Percentiles rank a stretch among this genome's conserved stretches.
Evolutionary conservation across 2,329 filamentous ascomycete genomes (phyloP).

Genomic region (Penicillium capsulatum): DNA sequence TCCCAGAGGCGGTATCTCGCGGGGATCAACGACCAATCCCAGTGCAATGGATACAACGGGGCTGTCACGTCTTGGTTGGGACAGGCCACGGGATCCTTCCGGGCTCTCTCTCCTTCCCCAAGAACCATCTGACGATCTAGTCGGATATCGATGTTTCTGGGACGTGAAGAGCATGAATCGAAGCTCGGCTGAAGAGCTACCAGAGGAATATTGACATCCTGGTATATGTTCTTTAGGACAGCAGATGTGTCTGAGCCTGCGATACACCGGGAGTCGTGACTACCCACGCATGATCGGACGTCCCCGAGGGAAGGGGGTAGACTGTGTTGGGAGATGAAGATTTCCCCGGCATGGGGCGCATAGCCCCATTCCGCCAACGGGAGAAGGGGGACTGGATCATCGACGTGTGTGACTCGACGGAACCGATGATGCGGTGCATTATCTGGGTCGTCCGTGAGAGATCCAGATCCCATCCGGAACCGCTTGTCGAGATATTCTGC

Average conservation of each 20-base stretch:
- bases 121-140: slow-evolving; percentile 10
- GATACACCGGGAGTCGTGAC: slow-evolving; percentile 68
- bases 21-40: slow-evolving; percentile 31
- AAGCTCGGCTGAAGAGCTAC: neutral
- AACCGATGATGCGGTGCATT: slow-evolving; percentile 14
- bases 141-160: neutral
- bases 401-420: slow-evolving; percentile 73
- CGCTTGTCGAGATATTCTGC: slow-evolving; percentile 51
- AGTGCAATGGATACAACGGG: slow-evolving; percentile 8
- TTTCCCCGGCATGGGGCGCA: slow-evolving; percentile 75
- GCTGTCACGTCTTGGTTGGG: slow-evolving; percentile 25
- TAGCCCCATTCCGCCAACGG: slow-evolving; percentile 88
- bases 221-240: slow-evolving; percentile 7
- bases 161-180: slow-evolving; percentile 3
- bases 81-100: slow-evolving; percentile 8
- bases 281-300: slow-evolving; percentile 66
- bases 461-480: slow-evolving; percentile 45
- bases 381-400: slow-evolving; percentile 84
- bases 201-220: slow-evolving; percentile 8
- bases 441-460: slow-evolving; percentile 1
- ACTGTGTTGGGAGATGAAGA: slow-evolving; percentile 70
- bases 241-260: slow-evolving; percentile 48
- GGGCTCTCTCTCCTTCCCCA: slow-evolving; percentile 23
- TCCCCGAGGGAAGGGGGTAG: slow-evolving; percentile 67
- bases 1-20: slow-evolving; percentile 79